phyloP scores from a whole-genome alignment of 208 protist species.

The Leishmania turanica region DNA sequence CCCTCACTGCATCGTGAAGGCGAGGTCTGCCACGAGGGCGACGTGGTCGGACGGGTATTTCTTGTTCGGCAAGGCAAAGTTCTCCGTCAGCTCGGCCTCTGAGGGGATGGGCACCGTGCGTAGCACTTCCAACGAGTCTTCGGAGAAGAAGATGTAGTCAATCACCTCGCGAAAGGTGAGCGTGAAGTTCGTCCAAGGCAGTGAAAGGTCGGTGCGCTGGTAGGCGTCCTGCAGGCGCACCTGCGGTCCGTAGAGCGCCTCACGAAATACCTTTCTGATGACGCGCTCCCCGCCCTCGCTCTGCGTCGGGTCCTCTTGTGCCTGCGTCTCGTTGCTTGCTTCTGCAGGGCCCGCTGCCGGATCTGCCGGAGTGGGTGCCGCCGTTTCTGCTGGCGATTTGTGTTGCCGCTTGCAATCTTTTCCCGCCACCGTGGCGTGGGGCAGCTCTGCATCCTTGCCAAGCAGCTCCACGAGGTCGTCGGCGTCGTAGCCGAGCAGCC shows the following conservation, averaged over 20 bases:
- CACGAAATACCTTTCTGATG: constrained; percentile 45
- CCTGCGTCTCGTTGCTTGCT: neutral
- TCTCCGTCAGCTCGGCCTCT: constrained; percentile 67
- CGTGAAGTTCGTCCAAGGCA: constrained; percentile 91
- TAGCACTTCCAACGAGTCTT: constrained; percentile 57
- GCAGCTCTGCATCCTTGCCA: constrained; percentile 20
- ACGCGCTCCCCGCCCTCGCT: constrained; percentile 1
- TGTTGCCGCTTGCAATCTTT: constrained; percentile 18
- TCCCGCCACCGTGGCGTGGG: constrained; percentile 11
- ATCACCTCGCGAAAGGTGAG: constrained; percentile 89
- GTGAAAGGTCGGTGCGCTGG: constrained; percentile 46
- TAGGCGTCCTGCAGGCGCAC: constrained; percentile 65
- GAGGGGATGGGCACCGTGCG: constrained; percentile 79
- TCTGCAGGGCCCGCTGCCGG: neutral
- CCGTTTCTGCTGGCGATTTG: neutral
- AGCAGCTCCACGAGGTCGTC: constrained; percentile 40
- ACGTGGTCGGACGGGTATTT: constrained; percentile 92
- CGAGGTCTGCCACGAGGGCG: constrained; percentile 83
- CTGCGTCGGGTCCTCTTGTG: neutral
- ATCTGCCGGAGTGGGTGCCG: neutral
- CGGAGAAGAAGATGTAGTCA: constrained; percentile 89
- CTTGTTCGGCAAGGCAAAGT: constrained; percentile 86
- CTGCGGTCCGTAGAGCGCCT: constrained; percentile 39
- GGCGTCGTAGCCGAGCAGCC: constrained; percentile 60
- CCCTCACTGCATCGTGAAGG: constrained; percentile 13